phyloP scores from a whole-genome alignment of 2,329 filamentous ascomycete genomes.

The Claviceps maximensis region DNA sequence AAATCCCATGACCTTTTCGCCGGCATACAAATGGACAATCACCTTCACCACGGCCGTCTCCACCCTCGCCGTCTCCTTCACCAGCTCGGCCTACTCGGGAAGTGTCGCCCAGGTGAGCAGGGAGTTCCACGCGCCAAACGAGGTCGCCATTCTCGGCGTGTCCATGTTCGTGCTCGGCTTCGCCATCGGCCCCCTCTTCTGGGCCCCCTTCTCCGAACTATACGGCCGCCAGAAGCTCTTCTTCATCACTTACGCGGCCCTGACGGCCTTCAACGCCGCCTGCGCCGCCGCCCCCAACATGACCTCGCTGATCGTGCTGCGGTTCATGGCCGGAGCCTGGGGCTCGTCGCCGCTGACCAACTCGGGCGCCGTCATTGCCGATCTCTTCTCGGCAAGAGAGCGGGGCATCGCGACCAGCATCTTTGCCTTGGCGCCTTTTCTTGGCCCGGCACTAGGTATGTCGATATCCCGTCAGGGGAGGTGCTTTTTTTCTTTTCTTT shows the following conservation, averaged over 20 bases:
- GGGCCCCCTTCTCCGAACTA: constrained; percentile 53
- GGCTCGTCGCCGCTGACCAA: constrained; percentile 51
- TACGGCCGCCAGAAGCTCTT: constrained; percentile 49
- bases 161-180: constrained; percentile 53
- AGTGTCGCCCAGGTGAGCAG: constrained; percentile 38
- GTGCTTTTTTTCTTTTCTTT: background rate
- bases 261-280: constrained; percentile 49
- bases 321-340: constrained; percentile 55
- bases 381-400: constrained; percentile 43
- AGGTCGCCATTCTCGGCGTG: constrained; percentile 47
- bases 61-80: constrained; percentile 56
- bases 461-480: background rate
- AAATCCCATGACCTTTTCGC: constrained; percentile 50
- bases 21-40: constrained; percentile 49
- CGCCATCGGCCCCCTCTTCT: constrained; percentile 47
- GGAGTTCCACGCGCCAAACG: constrained; percentile 37
- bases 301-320: constrained; percentile 47
- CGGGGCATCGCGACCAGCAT: constrained; percentile 44
- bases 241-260: constrained; percentile 40
- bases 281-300: constrained; percentile 44
- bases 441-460: constrained; percentile 42
- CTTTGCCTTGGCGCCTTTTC: constrained; percentile 50
- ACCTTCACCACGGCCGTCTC: constrained; percentile 51
- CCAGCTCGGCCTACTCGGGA: constrained; percentile 53
- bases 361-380: constrained; percentile 48